Conservation (phyloP, 129 eudicot genomes). For the Flaveria trinervia region DNA sequence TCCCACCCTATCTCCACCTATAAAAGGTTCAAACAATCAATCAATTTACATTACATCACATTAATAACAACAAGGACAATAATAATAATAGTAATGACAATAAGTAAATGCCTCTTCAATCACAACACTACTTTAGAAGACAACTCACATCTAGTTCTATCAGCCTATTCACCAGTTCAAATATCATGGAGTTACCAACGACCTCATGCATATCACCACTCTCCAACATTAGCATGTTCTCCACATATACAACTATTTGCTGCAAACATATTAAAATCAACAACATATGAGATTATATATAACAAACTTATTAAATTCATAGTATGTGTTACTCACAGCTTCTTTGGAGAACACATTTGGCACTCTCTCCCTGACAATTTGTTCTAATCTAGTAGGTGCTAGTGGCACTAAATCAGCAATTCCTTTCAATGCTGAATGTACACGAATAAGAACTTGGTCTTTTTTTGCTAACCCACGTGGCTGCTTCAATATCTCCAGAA, state of each 20-base stretch:
- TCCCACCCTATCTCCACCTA: slow-evolving; percentile 94
- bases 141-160: slow-evolving; percentile 86
- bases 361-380: slow-evolving; percentile 60
- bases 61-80: neutral
- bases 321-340: slow-evolving; percentile 48
- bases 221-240: slow-evolving; percentile 84
- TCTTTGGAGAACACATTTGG: slow-evolving; percentile 52
- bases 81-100: neutral
- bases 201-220: slow-evolving; percentile 76
- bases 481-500: slow-evolving; percentile 49
- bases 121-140: neutral
- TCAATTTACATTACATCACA: neutral
- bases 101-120: neutral
- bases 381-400: slow-evolving; percentile 76
- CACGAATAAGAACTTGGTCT: slow-evolving; percentile 72
- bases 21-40: slow-evolving; percentile 24
- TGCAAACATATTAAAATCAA: slow-evolving; percentile 31
- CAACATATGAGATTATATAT: neutral
- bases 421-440: slow-evolving; percentile 68
- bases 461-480: slow-evolving; percentile 71
- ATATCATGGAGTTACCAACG: slow-evolving; percentile 71
- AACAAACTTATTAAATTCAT: slow-evolving; percentile 12
- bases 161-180: slow-evolving; percentile 71
- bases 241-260: slow-evolving; percentile 68
- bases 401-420: slow-evolving; percentile 76